Percentiles rank a stretch among this genome's conserved stretches.
phyloP scores from a whole-genome alignment of 2,329 filamentous ascomycete genomes.

The Alternaria angustiovoidea region DNA sequence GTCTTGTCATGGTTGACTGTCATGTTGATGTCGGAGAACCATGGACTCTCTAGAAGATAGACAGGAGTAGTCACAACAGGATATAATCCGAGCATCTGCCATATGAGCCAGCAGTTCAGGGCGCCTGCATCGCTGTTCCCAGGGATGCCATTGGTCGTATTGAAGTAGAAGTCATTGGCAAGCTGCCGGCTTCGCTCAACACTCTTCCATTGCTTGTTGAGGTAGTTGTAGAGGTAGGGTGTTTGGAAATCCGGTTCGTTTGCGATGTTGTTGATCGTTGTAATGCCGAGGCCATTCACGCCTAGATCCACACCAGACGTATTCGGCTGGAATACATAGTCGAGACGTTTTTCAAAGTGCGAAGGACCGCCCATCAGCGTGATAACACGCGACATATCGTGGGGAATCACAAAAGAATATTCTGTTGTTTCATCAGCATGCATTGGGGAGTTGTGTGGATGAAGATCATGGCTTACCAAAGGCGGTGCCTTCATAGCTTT shows the following conservation, averaged over 20 bases:
- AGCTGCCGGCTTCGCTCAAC: slow-evolving; percentile 44
- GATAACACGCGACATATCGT: slow-evolving; percentile 54
- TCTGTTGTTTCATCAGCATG: slow-evolving; percentile 30
- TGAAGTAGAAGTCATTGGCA: slow-evolving; percentile 54
- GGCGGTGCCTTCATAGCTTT: slow-evolving; percentile 54
- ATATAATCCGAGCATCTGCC: slow-evolving; percentile 60
- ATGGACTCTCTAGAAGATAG: slow-evolving; percentile 58
- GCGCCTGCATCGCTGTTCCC: slow-evolving; percentile 59
- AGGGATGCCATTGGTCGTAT: slow-evolving; percentile 52
- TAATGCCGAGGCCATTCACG: slow-evolving; percentile 47
- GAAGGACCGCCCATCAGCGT: slow-evolving; percentile 52
- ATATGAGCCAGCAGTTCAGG: slow-evolving; percentile 61
- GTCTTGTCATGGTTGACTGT: slow-evolving; percentile 48
- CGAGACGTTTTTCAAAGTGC: slow-evolving; percentile 52
- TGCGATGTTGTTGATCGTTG: slow-evolving; percentile 48
- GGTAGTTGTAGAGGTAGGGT: slow-evolving; percentile 54
- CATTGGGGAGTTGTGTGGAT: accelerated
- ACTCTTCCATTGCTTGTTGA: slow-evolving; percentile 51
- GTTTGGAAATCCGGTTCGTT: slow-evolving; percentile 54
- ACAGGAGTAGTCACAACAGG: slow-evolving; percentile 58
- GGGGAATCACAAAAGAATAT: slow-evolving; percentile 55
- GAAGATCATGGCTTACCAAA: slow-evolving; percentile 35
- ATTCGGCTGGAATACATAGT: slow-evolving; percentile 53
- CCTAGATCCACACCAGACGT: slow-evolving; percentile 49
- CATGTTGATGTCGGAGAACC: slow-evolving; percentile 53